Evolutionary conservation across 176 grass and related monocot genomes (phyloP), one percentile per base, ranked within the genome.

Genomic region (Olyra latifolia): DNA sequence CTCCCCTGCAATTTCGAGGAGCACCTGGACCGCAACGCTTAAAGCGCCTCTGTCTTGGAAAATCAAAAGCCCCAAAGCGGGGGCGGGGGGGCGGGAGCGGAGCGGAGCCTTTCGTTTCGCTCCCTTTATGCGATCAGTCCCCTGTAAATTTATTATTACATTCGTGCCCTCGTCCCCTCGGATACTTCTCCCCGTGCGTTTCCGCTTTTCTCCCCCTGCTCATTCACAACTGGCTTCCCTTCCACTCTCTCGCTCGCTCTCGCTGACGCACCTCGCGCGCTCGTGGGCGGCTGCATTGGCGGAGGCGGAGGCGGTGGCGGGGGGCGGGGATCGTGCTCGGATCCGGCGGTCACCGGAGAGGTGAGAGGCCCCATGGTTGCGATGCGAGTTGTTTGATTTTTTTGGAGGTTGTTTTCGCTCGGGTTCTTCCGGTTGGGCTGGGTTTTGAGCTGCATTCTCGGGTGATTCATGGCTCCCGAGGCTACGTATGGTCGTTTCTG

Each of bases 171-270:
- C 13, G 20, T 16, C 43, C 57, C 72, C 39, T 87, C 41, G 79
- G 78, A 83, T 87, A 78, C 88, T 75, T 48, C 23, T 25, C 69
- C 82, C 41, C 38, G 23, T 6, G 49, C 72, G 30, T 55, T 50
- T 72, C 39, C 15, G n/a, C 45, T 64, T 56, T 12, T 56, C 65
- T 29, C 28, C 43, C 48, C 10, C 61, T 9, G 20, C 77, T 75
- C 35, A 24, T 29, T 61, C 84, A 40, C 69, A 67, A 32, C 43
- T 1, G 41, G 12, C 5, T 30, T 16, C 7, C 58, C 24, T 48
- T 19, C 15, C 45, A 43, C 44, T 66, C 82, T 40, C 61, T 13
- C 1, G 2, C 43, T 10, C 43, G 40, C 41, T 40, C n/a, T 22
- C 56, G 42, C 39, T 41, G 45, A 46, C 79, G 54, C 86, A 14